Base-by-base conservation (phyloP, 2,329 filamentous ascomycete genomes). In the Didymella exigua region DNA sequence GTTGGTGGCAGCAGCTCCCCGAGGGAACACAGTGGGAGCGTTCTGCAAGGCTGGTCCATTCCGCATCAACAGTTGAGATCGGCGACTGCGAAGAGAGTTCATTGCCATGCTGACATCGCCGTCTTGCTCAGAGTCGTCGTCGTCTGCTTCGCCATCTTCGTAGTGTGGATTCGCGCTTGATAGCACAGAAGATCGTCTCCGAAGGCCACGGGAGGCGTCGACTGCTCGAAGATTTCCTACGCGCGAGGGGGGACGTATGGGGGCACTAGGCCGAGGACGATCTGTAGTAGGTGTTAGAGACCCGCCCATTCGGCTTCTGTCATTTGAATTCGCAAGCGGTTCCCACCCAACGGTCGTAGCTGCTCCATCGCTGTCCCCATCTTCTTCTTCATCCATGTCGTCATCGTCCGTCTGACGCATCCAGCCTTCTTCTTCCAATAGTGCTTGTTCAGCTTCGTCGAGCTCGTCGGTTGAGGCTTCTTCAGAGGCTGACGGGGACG, bases 251-350 rank as follows among this genome's bases (percentile, higher is more conserved):
- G 75, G 74, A 46, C 73, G 74, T 52, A 75, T 75, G 27, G 70
- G 66, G 63, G 68, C 70, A 56, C 70, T 74, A 71, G 71, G 73
- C 66, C 68, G 69, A 51, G 73, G 73, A 71, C 73, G 73, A 77
- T 76, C 76, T 78, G 75, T 72, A 76, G 74, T 76, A 76, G 75
- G 75, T 74, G 75, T 78, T 74, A 78, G 75, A 77, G 75, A 77
- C 72, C 75, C 73, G 68, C 69, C 70, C 70, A 74, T 75, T 73
- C 74, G 75, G 65, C 68, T 66, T 77, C 74, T 74, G 65, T 76
- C 73, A 76, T 75, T 75, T 67, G 75, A 75, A 70, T 71, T 76
- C 74, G 75, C 69, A 68, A 72, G 75, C 74, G 73, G 69, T 65
- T 76, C 75, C 74, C 75, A 77, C 75, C 75, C 75, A 73, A 77